Percentiles rank a stretch among this genome's conserved stretches.
These are phyloP conservation scores for sorghum (Sorghum bicolor) DNA, from an alignment of 176 grass and related monocot genomes.

Conservation along the genomic window DNA sequence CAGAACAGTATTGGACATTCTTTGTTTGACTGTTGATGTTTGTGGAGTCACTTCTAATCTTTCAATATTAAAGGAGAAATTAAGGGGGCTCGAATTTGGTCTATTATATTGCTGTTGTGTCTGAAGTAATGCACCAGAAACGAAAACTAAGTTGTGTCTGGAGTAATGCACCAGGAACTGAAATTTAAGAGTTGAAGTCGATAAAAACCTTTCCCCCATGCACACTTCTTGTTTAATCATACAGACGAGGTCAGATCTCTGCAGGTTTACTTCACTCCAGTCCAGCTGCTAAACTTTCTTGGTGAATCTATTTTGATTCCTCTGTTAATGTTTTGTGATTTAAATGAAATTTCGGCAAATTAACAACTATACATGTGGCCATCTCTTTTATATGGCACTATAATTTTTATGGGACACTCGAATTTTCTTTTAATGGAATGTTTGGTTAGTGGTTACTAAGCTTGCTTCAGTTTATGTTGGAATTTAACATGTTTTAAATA, in stretches of 20 bases:
- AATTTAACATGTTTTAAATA: neutral
- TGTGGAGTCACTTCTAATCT: neutral
- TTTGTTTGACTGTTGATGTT: neutral
- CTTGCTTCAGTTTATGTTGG: neutral
- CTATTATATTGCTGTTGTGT: neutral
- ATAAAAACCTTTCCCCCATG: neutral
- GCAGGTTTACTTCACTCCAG: neutral
- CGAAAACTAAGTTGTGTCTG: neutral
- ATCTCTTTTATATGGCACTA: neutral
- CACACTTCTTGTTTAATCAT: neutral
- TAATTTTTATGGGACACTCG: neutral
- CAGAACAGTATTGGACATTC: neutral
- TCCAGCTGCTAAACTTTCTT: slow-evolving; percentile 3
- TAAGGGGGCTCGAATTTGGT: neutral
- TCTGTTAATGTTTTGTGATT: neutral
- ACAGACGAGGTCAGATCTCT: neutral
- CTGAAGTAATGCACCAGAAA: neutral
- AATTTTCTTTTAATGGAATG: neutral
- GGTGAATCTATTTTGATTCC: neutral
- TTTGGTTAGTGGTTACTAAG: neutral
- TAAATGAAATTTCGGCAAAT: neutral
- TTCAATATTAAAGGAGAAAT: neutral
- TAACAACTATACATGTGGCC: neutral
- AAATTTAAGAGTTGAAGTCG: neutral
- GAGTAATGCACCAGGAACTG: neutral